Evolutionary conservation across 164 flowering plant genomes (phyloP), one percentile per base, ranked within the genome.

Genomic region (Sedum album): DNA sequence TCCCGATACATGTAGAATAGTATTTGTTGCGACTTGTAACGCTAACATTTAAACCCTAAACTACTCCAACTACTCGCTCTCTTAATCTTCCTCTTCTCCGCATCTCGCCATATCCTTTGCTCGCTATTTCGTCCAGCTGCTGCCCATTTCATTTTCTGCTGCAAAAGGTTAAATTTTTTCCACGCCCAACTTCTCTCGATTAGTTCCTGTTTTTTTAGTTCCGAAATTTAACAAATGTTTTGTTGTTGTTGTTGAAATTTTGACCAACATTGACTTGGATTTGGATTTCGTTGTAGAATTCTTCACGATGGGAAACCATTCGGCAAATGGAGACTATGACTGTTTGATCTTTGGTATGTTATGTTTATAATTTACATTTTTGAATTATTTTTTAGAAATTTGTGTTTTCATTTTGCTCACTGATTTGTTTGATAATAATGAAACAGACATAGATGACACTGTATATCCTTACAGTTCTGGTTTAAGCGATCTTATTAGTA

Each of bases 391-490:
- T 7, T 10, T 25, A 25, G 23, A 25, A 17, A 9, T 55, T 26
- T 25, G 5, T 25, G 17, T 13, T 5, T 55, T 21, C 15, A 57
- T 7, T 57, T 26, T 28, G 62, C 31, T 11, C 13, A 26, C 31
- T 57, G 33, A 28, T 26, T 57, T 30, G 14, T 26, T 57, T 30
- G 28, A 11, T 55, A 25, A n/a, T 28, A 14, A 3, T 57, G 28
- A 28, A 53, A 6, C 20, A 57, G 67, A 65, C 39, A 21, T 65
- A 25, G 67, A 65, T 23, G 67, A 65, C 18, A 65, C 67, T 18
- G 14, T 65, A 4, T 65, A 65, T 26, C 42, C 67, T 25, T 65
- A 6, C 67, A 65, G 67, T 41, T 65, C 46, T 36, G 67, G 67
- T 36, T 65, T 65, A 30, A 15, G 30, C 30, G 10, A 1, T 18